Evolutionary conservation across 352 stramenopile genomes (phyloP), one percentile per base, ranked within the genome.

Genomic region (Globisporangium paroecandrum): DNA sequence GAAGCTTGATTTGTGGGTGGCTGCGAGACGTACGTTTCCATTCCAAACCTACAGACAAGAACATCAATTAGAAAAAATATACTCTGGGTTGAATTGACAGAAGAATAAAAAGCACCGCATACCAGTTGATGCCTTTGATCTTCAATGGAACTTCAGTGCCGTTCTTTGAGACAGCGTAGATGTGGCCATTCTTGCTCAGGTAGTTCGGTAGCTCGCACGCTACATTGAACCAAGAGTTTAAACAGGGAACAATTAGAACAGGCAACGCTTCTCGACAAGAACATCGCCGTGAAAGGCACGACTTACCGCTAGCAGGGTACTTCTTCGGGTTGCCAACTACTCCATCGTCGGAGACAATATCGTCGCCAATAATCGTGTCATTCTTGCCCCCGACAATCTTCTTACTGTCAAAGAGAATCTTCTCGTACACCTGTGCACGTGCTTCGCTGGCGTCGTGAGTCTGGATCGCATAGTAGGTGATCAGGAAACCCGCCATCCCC

Each of bases 111-210:
- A 25, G 3, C 47, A 55, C n/a, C n/a, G 10, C 47, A 13, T 15
- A 55, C 84, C 85, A 93, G 62, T 93, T 93, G 73, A 90, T 79
- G 13, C 85, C 85, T 62, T 93, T 93, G 74, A 93, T 90, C 25
- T 74, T 60, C 8, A 93, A 60, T 0, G 77, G 60, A 13, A 90
- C 82, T 13, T 82, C 77, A 0, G 77, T 85, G 9, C 85, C 82
- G 58, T 90, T 89, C 34, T 76, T 69, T 1, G 79, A 77, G 9
- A 89, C 69, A 15, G 76, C 84, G 32, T 78, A 77, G 55, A 94
- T 85, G 27, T 77, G 74, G 12, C 81, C 82, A 41, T 91, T 85
- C 61, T 90, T 89, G 72, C 81, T 91, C 51, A 81, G 65, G 58
- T 92, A 94, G 58, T 94, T 77, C 0, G 86, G 86, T 1, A 90